Evolutionary conservation across 2,329 filamentous ascomycete species (phyloP).

Genomic region (Curvularia sp.): DNA sequence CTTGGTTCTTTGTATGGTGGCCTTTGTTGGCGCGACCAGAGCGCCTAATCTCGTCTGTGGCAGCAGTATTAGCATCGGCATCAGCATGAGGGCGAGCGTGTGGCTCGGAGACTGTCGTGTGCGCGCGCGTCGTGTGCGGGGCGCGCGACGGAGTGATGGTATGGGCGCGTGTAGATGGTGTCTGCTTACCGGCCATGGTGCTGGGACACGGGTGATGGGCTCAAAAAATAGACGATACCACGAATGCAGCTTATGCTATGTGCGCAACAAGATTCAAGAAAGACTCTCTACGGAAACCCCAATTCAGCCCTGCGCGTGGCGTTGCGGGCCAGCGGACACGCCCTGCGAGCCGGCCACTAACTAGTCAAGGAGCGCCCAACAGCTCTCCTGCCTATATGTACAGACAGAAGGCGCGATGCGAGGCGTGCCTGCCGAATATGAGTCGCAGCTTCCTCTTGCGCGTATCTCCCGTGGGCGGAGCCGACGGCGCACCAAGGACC

Average conservation of each 20-base stretch:
- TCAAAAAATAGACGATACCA: slow-evolving; percentile 43
- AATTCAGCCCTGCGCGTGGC: slow-evolving; percentile 30
- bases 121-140: slow-evolving; percentile 17
- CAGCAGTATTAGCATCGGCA: slow-evolving; percentile 36
- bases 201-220: slow-evolving; percentile 37
- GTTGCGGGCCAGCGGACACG: slow-evolving; percentile 30
- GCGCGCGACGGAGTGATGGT: slow-evolving; percentile 10
- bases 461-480: slow-evolving; percentile 26
- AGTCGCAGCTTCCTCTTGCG: slow-evolving; percentile 34
- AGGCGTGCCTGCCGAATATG: slow-evolving; percentile 29
- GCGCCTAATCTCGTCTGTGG: slow-evolving; percentile 81
- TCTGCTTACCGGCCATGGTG: slow-evolving; percentile 69
- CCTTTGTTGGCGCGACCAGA: slow-evolving; percentile 97
- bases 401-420: slow-evolving; percentile 28
- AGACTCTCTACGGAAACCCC: slow-evolving; percentile 46
- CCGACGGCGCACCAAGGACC: slow-evolving; percentile 23
- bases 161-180: slow-evolving; percentile 32
- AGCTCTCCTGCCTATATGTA: slow-evolving; percentile 25
- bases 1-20: slow-evolving; percentile 88
- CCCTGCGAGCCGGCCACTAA: slow-evolving; percentile 33
- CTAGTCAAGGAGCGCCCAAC: slow-evolving; percentile 36
- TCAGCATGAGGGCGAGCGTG: slow-evolving; percentile 27
- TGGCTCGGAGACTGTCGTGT: slow-evolving; percentile 16
- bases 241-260: slow-evolving; percentile 43
- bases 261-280: slow-evolving; percentile 48